Base-by-base conservation (phyloP, 306 rosid species). In the Cucumis hystrix region DNA sequence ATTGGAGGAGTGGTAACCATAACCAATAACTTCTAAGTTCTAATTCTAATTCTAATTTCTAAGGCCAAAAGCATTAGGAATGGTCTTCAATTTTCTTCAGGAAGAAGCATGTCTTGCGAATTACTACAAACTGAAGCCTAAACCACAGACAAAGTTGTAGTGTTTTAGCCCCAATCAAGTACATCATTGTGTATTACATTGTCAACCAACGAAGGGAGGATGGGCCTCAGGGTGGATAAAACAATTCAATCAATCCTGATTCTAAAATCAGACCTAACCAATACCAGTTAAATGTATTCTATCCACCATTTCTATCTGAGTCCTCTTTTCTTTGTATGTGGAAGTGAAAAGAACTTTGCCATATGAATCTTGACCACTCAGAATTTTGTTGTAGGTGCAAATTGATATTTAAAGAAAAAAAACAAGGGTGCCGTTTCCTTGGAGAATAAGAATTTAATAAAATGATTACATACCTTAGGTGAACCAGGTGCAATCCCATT, bases 401-500 rank as follows among this genome's bases (percentile, higher is more conserved):
- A 16, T 73, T 73, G 5, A 18, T 73, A 51, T 52, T 6, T 43
- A 9, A 43, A 16, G 7, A 16, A 52, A 52, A 51, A 0, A 33
- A 5, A 35, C 8, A 16, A 2, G 25, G n/a, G 40, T 47, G 8
- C 12, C 25, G 5, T 33, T 8, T 52, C 2, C 58, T 28, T 51
- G 40, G 43, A 51, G 45, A 28, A 33, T 16, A 15, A 13, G 18
- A 35, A 23, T 59, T 62, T 75, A 75, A 66, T 77, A 65, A 73
- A 63, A 81, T 49, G 74, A 81, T 41, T 75, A 80, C 79, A 77
- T 82, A 91, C 99, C 99, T 96, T 98, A 33, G 97, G 92, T 54
- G 98, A 88, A 83, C 99, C 99, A 78, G 99, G 98, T 58, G 98
- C 96, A 83, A 96, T 96, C 78, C 99, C 99, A 83, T 91, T 88